Evolutionary conservation across 441 rosid genomes (phyloP).

Genomic region (Biscutella auriculata): DNA sequence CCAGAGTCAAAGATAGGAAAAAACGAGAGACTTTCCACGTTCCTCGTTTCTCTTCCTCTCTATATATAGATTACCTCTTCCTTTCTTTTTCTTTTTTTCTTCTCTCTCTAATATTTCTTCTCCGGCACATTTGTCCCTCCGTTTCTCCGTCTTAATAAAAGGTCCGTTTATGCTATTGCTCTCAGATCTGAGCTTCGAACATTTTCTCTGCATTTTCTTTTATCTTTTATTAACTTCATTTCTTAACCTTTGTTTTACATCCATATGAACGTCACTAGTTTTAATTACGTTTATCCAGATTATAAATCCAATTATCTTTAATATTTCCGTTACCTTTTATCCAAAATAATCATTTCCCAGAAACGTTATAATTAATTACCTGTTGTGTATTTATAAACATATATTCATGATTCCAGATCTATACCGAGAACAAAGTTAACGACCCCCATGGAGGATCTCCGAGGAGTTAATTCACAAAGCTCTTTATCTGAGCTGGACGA

Average conservation of each 20-base stretch:
- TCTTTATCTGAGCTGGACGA: slow-evolving; percentile 60
- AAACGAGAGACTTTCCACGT: slow-evolving; percentile 17
- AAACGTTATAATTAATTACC: not conserved
- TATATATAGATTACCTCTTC: slow-evolving; percentile 29
- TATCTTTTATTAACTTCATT: too few species aligned
- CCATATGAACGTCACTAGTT: too few species aligned
- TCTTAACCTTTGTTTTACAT: too few species aligned
- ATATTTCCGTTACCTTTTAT: not conserved
- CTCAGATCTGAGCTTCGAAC: not conserved
- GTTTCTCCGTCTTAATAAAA: not conserved
- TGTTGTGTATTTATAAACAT: not conserved
- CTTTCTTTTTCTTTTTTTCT: not conserved
- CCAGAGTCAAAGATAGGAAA: slow-evolving; percentile 10
- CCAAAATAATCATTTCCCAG: not conserved
- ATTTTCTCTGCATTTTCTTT: slow-evolving; percentile 28
- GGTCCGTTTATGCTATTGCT: slow-evolving; percentile 1
- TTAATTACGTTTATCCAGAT: not conserved
- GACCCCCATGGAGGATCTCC: slow-evolving; percentile 1
- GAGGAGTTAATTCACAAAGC: slow-evolving; percentile 50
- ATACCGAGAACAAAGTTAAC: not conserved
- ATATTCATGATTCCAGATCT: slow-evolving; percentile 8
- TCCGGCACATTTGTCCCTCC: not conserved
- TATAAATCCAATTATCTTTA: not conserved
- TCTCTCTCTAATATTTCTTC: not conserved
- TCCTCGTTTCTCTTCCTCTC: not conserved